Conservation (phyloP, 2,329 filamentous ascomycete genomes). For the Albophoma yamanashiensis region DNA sequence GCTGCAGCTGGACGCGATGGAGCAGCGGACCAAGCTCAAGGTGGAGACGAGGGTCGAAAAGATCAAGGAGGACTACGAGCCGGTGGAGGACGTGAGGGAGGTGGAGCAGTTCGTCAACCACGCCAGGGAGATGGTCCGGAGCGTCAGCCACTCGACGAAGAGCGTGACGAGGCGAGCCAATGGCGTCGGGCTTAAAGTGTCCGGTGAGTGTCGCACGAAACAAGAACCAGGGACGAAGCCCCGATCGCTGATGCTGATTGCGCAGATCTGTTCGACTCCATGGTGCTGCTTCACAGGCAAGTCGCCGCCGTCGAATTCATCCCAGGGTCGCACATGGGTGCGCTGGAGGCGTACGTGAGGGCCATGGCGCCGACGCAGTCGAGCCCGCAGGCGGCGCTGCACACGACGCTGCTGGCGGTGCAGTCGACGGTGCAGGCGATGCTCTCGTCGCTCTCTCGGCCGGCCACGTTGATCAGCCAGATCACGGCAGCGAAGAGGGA, state of each 20-base stretch:
- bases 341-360: constrained; percentile 62
- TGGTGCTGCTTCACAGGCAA: constrained; percentile 40
- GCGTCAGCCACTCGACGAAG: constrained; percentile 73
- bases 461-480: constrained; percentile 63
- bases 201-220: constrained; percentile 34
- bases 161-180: constrained; percentile 74
- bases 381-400: constrained; percentile 62
- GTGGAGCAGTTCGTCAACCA: constrained; percentile 90
- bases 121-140: constrained; percentile 79
- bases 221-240: background rate
- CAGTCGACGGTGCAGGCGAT: constrained; percentile 77
- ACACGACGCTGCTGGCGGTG: constrained; percentile 68
- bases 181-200: constrained; percentile 52
- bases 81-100: constrained; percentile 72
- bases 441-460: constrained; percentile 66
- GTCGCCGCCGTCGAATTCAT: constrained; percentile 53
- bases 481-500: constrained; percentile 66
- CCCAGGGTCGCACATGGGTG: constrained; percentile 54
- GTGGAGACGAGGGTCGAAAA: constrained; percentile 73
- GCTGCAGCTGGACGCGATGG: constrained; percentile 81
- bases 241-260: background rate
- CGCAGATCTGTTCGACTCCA: constrained; percentile 58
- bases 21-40: constrained; percentile 78
- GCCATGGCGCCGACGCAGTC: constrained; percentile 57
- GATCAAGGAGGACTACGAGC: constrained; percentile 79